Evolutionary conservation across 768 basidiomycete species (phyloP), one percentile per base, ranked within the genome.

Genomic region (Gymnopilus dilepis): DNA sequence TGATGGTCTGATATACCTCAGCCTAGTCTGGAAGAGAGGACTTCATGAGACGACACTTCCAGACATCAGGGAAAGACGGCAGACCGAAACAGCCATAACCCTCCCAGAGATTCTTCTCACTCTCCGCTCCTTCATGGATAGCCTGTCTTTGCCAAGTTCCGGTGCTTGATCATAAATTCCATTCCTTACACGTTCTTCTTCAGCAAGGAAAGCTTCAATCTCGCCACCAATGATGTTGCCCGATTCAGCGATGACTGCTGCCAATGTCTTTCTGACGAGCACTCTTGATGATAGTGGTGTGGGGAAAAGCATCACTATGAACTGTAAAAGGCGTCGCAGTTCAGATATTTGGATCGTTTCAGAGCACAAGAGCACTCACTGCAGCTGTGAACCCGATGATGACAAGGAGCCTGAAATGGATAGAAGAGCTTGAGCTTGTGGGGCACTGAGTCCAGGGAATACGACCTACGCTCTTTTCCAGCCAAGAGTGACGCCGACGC

Each of bases 271-370:
- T 40, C 81, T 76, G 11, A 82, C 79, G 13, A 82, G 70, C 17
- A 74, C 76, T 4, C 80, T 77, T 19, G 78, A 72, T 0, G 81
- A 82, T 9, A 73, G 76, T 6, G 77, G 78, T n/a, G 72, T 74
- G 4, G 81, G 81, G 67, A 81, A 80, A 51, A 82, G 64, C 81
- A 82, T 82, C 11, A 80, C 75, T 30, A 82, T 75, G 54, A 77
- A 78, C 78, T 80, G 53, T 21, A 17, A 8, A 6, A 8, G 12
- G 52, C 30, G 50, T n/a, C 21, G 21, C 15, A 31, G n/a, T 22
- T 17, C 17, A 24, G 21, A 3, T 17, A n/a, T 19, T 19, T 19
- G 34, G 19, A 30, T 33, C 37, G 26, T 6, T 47, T 12, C 12
- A 15, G 28, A 6, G 3, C 13, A 31, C 28, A 2, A 1, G 13